Conservation (phyloP, 257 asterid species). For the Solanum tarijense region DNA sequence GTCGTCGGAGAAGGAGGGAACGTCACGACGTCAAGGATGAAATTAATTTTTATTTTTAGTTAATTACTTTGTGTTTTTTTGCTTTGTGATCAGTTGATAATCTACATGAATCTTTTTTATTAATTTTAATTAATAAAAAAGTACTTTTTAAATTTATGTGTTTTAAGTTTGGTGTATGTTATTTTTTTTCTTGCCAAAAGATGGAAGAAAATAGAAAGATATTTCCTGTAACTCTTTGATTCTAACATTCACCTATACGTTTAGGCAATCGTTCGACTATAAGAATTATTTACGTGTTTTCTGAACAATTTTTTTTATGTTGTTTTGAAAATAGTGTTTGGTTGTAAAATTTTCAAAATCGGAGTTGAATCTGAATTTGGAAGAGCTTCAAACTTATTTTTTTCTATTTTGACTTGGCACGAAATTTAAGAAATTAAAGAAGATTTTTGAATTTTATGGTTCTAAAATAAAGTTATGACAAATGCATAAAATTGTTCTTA, state of each 20-base stretch:
- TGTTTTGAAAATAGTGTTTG: background rate
- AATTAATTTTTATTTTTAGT: background rate
- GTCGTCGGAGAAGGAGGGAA: slow-evolving; percentile 15
- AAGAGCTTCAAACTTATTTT: background rate
- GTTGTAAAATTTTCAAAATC: background rate
- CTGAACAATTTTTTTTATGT: too few relatives aligned
- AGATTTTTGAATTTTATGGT: too few relatives aligned
- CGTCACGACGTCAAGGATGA: background rate
- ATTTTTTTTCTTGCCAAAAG: too few relatives aligned
- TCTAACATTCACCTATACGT: background rate
- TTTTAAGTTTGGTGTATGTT: too few relatives aligned
- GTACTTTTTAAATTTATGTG: background rate
- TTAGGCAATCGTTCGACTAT: background rate
- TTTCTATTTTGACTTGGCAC: background rate
- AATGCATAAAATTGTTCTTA: rapidly evolving
- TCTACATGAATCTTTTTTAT: background rate
- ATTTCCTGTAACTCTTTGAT: too few relatives aligned
- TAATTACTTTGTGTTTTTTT: background rate
- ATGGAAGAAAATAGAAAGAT: background rate
- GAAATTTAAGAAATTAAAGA: too few relatives aligned
- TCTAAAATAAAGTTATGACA: too few relatives aligned
- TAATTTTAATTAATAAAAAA: background rate
- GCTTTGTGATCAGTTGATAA: background rate
- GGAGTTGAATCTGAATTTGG: background rate
- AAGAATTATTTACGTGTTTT: background rate